These are phyloP conservation scores for Alternaria sp. DNA, from an alignment of 2,329 filamentous ascomycete species.

Conservation along the genomic window DNA sequence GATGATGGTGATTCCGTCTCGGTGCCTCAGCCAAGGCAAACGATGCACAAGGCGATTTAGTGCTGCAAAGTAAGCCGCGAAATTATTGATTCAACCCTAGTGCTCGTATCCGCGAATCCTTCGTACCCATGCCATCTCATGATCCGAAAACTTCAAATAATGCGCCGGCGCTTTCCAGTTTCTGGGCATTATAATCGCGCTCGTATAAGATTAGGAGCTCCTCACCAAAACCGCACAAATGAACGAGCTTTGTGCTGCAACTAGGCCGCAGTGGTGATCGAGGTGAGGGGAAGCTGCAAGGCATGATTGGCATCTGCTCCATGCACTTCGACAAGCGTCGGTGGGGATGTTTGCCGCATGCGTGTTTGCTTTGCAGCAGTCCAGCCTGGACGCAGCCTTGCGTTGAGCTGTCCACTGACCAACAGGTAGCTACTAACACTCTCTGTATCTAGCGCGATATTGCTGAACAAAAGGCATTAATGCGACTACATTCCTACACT, in stretches of 20 bases:
- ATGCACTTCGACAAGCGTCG: background rate
- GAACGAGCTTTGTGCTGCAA: background rate
- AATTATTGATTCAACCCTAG: slow-evolving; percentile 22
- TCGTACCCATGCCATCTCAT: slow-evolving; percentile 3
- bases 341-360: background rate
- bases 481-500: background rate
- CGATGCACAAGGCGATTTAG: slow-evolving; percentile 6
- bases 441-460: background rate
- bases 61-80: slow-evolving; percentile 19
- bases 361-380: background rate
- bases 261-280: background rate
- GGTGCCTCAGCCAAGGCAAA: slow-evolving; percentile 7
- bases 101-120: slow-evolving; percentile 17
- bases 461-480: background rate
- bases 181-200: background rate
- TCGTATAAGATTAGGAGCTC: background rate
- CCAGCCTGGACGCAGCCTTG: background rate
- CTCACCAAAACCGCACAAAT: background rate
- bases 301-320: background rate
- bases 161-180: background rate
- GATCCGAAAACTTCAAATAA: background rate
- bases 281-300: background rate
- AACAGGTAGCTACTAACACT: background rate
- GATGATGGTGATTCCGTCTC: slow-evolving; percentile 5
- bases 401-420: background rate